phyloP scores from a whole-genome alignment of 306 rosid species.

The Hylodesmum podocarpum region DNA sequence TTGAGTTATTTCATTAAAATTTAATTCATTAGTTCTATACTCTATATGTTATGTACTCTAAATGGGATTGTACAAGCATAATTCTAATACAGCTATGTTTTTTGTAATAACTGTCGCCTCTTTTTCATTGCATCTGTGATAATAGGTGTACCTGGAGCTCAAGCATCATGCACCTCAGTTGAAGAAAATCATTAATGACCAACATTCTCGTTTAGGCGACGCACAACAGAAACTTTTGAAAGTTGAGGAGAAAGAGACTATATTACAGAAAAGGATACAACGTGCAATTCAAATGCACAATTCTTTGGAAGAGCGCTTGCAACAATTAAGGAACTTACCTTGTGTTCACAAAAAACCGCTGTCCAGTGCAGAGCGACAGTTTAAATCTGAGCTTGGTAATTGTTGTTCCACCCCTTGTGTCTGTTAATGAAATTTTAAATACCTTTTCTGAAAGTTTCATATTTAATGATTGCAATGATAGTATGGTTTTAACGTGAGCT shows the following conservation, averaged over 20 bases:
- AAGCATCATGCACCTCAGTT: slow-evolving; percentile 86
- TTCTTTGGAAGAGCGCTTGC: slow-evolving; percentile 76
- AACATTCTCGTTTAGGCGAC: slow-evolving; percentile 60
- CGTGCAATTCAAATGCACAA: slow-evolving; percentile 57
- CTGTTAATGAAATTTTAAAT: slow-evolving; percentile 7
- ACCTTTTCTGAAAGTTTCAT: neutral
- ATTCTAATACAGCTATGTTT: slow-evolving; percentile 7
- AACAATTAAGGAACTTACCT: slow-evolving; percentile 63
- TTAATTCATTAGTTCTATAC: slow-evolving; percentile 9
- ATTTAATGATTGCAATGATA: neutral
- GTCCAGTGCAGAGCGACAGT: slow-evolving; percentile 82
- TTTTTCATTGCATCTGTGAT: neutral
- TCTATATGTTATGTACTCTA: slow-evolving; percentile 1
- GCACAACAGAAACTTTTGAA: slow-evolving; percentile 60
- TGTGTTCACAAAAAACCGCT: slow-evolving; percentile 78
- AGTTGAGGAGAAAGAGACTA: slow-evolving; percentile 58
- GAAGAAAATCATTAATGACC: slow-evolving; percentile 73
- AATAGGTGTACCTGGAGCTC: slow-evolving; percentile 81
- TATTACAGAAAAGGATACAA: slow-evolving; percentile 57
- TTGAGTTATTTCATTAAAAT: slow-evolving; percentile 2
- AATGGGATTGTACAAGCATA: neutral
- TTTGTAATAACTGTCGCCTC: slow-evolving; percentile 19
- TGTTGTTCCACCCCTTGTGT: slow-evolving; percentile 20
- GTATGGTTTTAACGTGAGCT: slow-evolving; percentile 1
- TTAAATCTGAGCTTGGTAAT: slow-evolving; percentile 89